A percentile compares a stretch with the other conserved stretches of the same genome.
These are phyloP conservation scores for Paramecium sonneborni DNA, from an alignment of 73 alveolate genomes.

Conservation along the genomic window DNA sequence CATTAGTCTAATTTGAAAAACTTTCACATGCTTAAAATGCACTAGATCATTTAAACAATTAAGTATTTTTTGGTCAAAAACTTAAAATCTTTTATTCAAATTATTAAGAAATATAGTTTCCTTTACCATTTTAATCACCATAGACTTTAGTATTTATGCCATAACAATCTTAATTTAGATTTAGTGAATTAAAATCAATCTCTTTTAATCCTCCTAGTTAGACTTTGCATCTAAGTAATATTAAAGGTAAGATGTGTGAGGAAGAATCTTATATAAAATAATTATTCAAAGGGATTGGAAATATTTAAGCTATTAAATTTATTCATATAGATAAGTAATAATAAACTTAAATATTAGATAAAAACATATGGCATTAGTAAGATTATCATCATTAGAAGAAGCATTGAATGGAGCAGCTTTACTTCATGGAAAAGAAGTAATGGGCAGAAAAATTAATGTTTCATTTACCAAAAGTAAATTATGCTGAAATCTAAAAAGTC, in stretches of 20 bases:
- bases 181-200: constrained; percentile 39
- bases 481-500: constrained; percentile 14
- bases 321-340: constrained; percentile 26
- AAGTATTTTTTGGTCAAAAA: constrained; percentile 17
- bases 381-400: constrained; percentile 62
- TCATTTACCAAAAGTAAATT: constrained; percentile 60
- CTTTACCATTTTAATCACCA: constrained; percentile 18
- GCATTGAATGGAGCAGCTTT: constrained; percentile 65
- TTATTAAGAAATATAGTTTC: constrained; percentile 51
- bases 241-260: constrained; percentile 34
- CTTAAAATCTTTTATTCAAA: constrained; percentile 59
- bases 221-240: constrained; percentile 55
- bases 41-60: constrained; percentile 36
- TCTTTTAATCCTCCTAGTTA: constrained; percentile 59
- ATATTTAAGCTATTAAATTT: constrained; percentile 32
- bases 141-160: constrained; percentile 43
- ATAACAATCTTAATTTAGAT: constrained; percentile 31
- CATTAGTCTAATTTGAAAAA: constrained; percentile 50
- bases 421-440: constrained; percentile 64
- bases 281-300: constrained; percentile 32
- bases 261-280: constrained; percentile 19
- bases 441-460: constrained; percentile 64
- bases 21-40: constrained; percentile 58
- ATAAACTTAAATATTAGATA: neutral
- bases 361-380: constrained; percentile 62